Evolutionary conservation across 148 eudicot species (phyloP), one percentile per base, ranked within the genome.

Genomic region (Nyssa sinensis): DNA sequence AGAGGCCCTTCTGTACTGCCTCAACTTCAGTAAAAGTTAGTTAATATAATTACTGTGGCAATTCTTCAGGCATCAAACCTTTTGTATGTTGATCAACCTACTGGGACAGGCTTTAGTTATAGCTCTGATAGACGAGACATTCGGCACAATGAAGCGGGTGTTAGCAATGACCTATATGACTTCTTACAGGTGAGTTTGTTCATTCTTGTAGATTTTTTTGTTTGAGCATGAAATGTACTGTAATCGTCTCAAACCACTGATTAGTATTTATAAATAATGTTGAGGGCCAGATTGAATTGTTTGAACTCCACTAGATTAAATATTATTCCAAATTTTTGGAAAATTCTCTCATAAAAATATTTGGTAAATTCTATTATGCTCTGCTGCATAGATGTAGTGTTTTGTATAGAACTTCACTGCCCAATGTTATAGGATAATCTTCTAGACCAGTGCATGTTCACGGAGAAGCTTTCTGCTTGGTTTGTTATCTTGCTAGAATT

Each of bases 81-180:
- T 69, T 59, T 92, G 66, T 92, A 78, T 73, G 97, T 92, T 59
- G 98, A 93, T 77, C 98, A 93, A 78, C 98, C 98, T 72, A 75
- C 83, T 74, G 98, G 98, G 71, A 93, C 97, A 51, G 97, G 97
- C 37, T 92, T 92, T 75, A 92, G 97, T 81, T 92, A 90, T 73
- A 86, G 86, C 74, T 72, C 89, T 79, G 91, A 90, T 63, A 86
- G 51, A 64, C 90, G 85, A 65, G 97, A 92, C 68, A 74, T 90
- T 75, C 87, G 92, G 24, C 92, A 90, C 74, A 74, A 86, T 77
- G 97, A 92, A 73, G 69, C 74, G 13, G 94, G 94, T 72, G 94
- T 92, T 70, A 92, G 97, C 67, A 82, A 88, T 75, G 97, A 92
- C 81, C 80, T 92, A 9, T 92, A 92, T 69, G 97, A 92, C 83